Percentiles rank a stretch among this genome's conserved stretches.
Conservation (phyloP, 371 early-diverging fungal species). For the Actinomortierella ambigua region DNA sequence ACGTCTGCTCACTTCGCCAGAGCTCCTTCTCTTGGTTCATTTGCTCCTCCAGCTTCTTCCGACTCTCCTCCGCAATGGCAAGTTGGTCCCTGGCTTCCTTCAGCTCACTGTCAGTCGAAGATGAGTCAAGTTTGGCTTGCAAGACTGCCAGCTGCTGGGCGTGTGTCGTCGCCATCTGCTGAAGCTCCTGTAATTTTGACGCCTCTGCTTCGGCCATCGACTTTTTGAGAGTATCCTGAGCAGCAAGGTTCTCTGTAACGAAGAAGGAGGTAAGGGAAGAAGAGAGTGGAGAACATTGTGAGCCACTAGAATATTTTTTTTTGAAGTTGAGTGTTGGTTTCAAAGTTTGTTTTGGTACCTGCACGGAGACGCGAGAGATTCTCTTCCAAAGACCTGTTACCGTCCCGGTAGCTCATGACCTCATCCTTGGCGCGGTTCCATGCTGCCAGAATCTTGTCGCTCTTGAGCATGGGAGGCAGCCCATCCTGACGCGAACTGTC, state of each 20-base stretch:
- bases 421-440: conserved; percentile 27
- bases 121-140: neutral
- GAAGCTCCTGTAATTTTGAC: too few species aligned
- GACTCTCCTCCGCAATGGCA: conserved; percentile 15
- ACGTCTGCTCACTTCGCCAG: conserved; percentile 43
- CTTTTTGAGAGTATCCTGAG: conserved; percentile 7
- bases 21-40: conserved; percentile 53
- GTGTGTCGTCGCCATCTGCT: too few species aligned
- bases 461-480: conserved; percentile 9
- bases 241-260: conserved; percentile 8
- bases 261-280: neutral
- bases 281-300: neutral
- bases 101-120: too few species aligned
- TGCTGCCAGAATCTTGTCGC: conserved; percentile 17
- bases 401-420: conserved; percentile 22
- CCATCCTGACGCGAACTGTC: conserved; percentile 10
- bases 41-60: conserved; percentile 24
- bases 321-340: too few species aligned
- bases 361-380: conserved; percentile 15
- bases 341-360: conserved; percentile 16
- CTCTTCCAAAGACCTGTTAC: conserved; percentile 20
- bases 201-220: too few species aligned
- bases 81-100: too few species aligned
- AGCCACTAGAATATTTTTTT: too few species aligned
- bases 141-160: too few species aligned